Evolutionary conservation across 2,329 filamentous ascomycete species (phyloP), one percentile per base, ranked within the genome.

Genomic region (Pyricularia sp.): DNA sequence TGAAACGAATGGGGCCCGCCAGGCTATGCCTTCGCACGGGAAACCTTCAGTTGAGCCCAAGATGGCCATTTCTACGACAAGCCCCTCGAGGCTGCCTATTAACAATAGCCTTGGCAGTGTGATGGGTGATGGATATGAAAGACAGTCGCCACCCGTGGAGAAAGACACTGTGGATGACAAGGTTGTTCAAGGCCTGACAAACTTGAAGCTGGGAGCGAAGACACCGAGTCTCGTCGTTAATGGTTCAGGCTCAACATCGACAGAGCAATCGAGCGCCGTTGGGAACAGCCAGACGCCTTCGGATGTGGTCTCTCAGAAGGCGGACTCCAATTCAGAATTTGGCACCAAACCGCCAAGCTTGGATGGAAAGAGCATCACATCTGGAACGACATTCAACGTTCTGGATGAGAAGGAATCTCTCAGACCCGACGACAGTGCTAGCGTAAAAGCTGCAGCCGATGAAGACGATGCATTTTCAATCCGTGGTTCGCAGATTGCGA

Each of bases 401-500:
- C 83, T 97, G 76, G 94, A 98, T 75, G 94, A 98, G 79, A 97
- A 97, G 78, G 94, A 97, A 77, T 97, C 94, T 6, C 84, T 97
- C 68, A 90, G 94, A 14, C 94, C 94, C 10, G 94, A 98, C 79
- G 94, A 98, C 76, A 97, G 94, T 78, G 94, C 94, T 42, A 97
- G 94, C 77, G 91, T 97, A 20, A 93, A 96, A 78, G 88, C 88
- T 31, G 92, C 92, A 7, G 90, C 90, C 14, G 94, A 97, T 72
- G 94, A 98, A 74, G 94, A 97, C 74, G 94, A 97, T 76, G 83
- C 89, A 33, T 90, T 92, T 71, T 95, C 92, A 0, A 85, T 92
- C 63, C 86, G 90, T 63, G 90, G 90, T 31, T 94, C 92, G 17
- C 86, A 92, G 55, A 84, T 92, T 69, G 87, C 91, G 65, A 91